Evolutionary conservation across 2,329 filamentous ascomycete species (phyloP).

Genomic region (Aureobasidium mangrovei): DNA sequence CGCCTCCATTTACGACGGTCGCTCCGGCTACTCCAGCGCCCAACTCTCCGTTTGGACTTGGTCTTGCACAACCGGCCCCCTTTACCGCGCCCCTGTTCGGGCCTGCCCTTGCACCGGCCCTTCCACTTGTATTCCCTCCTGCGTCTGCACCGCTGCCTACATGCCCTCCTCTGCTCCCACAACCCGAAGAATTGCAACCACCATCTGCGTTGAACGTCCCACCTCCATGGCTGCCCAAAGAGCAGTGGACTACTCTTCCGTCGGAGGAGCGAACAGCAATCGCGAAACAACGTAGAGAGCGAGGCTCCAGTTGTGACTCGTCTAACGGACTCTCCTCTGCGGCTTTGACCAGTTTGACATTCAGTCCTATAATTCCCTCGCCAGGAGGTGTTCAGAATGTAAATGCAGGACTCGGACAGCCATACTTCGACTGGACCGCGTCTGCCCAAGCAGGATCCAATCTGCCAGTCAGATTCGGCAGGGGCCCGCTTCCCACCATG

Average conservation of each 20-base stretch:
- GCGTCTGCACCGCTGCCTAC: neutral
- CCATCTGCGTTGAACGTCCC: neutral
- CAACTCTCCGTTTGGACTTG: no score
- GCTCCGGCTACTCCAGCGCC: no score
- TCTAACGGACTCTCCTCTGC: neutral
- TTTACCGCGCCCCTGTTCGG: neutral
- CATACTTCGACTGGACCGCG: neutral
- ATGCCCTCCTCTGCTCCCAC: neutral
- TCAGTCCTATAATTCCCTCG: neutral
- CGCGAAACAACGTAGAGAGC: neutral
- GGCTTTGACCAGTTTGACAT: neutral
- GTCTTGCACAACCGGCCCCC: no score
- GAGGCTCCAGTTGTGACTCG: conserved; percentile 1
- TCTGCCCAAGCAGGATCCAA: neutral
- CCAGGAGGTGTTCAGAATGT: neutral
- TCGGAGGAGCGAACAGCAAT: neutral
- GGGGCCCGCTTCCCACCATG: conserved; percentile 6
- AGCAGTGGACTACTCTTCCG: neutral
- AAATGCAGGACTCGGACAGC: neutral
- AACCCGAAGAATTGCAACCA: neutral
- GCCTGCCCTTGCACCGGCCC: neutral
- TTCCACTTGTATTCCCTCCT: neutral
- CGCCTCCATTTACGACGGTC: neutral
- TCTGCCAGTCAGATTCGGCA: neutral
- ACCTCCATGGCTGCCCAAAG: neutral